These are phyloP conservation scores for Limtongia smithiae DNA, from an alignment of 805 yeast genomes.

Conservation along the genomic window DNA sequence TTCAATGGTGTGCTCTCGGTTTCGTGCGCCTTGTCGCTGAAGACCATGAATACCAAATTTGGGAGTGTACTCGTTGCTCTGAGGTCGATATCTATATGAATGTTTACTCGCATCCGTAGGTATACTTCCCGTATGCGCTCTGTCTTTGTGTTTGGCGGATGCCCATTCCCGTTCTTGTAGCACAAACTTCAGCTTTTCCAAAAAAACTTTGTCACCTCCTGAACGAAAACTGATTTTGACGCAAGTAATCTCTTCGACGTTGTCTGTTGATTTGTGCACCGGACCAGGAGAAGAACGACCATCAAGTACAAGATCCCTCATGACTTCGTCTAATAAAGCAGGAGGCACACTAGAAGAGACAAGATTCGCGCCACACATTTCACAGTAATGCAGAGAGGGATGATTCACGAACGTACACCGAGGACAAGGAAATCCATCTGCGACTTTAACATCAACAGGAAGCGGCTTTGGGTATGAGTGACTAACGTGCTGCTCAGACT, in stretches of 20 bases:
- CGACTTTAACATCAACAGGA: slow-evolving; percentile 7
- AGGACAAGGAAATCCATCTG: slow-evolving; percentile 42
- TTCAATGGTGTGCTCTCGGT: slow-evolving; percentile 54
- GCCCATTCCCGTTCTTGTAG: slow-evolving; percentile 54
- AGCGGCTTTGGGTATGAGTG: slow-evolving; percentile 1
- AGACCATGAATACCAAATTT: slow-evolving; percentile 66
- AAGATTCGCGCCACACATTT: slow-evolving; percentile 73
- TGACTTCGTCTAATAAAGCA: slow-evolving; percentile 33
- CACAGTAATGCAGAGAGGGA: slow-evolving; percentile 72
- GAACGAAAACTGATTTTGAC: slow-evolving; percentile 72
- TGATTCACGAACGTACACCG: slow-evolving; percentile 81
- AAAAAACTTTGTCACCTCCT: slow-evolving; percentile 60
- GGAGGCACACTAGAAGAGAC: slow-evolving; percentile 34
- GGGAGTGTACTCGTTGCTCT: slow-evolving; percentile 9
- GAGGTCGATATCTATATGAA: neutral
- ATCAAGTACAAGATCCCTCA: slow-evolving; percentile 7
- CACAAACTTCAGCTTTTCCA: slow-evolving; percentile 44
- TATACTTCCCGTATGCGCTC: no score
- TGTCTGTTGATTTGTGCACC: neutral
- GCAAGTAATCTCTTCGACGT: slow-evolving; percentile 31
- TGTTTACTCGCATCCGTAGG: no score
- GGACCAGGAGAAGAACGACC: neutral
- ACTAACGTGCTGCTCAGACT: neutral
- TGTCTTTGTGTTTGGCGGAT: neutral
- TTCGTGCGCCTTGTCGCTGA: slow-evolving; percentile 53